These are phyloP conservation scores for Fusarium acutatum DNA, from an alignment of 2,329 filamentous ascomycete species.

Conservation along the genomic window DNA sequence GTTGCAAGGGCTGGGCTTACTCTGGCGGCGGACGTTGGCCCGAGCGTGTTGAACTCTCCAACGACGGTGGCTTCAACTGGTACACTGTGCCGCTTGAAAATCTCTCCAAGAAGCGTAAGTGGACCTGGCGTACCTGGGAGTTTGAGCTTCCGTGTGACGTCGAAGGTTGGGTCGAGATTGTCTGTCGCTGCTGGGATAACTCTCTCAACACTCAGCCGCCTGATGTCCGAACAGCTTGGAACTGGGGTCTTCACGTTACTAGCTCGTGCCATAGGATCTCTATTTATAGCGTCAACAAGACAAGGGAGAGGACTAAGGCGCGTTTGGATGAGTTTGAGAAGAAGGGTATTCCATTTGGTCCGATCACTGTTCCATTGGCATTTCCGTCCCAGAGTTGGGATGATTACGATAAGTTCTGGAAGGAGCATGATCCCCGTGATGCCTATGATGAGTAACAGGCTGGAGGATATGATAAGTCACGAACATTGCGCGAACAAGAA, in stretches of 20 bases:
- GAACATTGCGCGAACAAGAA: neutral
- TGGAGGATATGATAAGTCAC: neutral
- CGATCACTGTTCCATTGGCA: conserved; percentile 62
- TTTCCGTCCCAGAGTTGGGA: conserved; percentile 59
- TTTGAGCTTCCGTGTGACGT: conserved; percentile 68
- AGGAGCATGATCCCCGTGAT: conserved; percentile 41
- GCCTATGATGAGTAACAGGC: conserved; percentile 23
- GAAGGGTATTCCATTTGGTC: conserved; percentile 56
- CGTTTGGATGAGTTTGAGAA: conserved; percentile 62
- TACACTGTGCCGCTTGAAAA: conserved; percentile 69
- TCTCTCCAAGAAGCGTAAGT: conserved; percentile 68
- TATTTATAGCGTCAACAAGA: conserved; percentile 69
- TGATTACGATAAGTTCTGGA: conserved; percentile 53
- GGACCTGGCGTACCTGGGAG: conserved; percentile 72
- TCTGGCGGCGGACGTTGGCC: conserved; percentile 68
- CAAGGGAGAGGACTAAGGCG: conserved; percentile 55
- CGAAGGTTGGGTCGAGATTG: conserved; percentile 69
- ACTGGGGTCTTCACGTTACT: conserved; percentile 73
- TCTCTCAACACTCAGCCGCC: conserved; percentile 67
- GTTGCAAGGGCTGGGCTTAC: conserved; percentile 66
- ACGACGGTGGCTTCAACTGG: conserved; percentile 71
- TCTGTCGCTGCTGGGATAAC: conserved; percentile 69
- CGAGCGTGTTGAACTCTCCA: conserved; percentile 69
- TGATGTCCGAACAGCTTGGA: conserved; percentile 64
- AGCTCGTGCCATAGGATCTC: conserved; percentile 68